Evolutionary conservation across 2,329 filamentous ascomycete species (phyloP).

Genomic region (Aspergillus japonicus): DNA sequence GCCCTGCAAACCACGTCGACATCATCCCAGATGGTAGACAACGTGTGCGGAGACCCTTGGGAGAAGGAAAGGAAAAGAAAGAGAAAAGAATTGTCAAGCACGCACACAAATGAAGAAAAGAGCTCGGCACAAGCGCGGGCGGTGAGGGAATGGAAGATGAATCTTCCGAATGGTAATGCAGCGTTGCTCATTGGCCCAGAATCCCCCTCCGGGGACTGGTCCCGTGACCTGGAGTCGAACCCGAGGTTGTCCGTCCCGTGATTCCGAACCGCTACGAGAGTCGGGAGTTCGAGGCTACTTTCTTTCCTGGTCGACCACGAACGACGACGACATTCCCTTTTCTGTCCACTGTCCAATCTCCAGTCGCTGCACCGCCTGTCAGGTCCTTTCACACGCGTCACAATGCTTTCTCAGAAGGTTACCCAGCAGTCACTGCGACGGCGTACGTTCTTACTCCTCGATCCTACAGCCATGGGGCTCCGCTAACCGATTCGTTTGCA

Average conservation of each 20-base stretch:
- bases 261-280: constrained; percentile 37
- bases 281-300: constrained; percentile 22
- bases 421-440: constrained; percentile 50
- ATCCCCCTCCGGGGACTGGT: constrained; percentile 13
- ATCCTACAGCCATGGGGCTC: constrained; percentile 15
- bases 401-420: constrained; percentile 50
- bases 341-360: constrained; percentile 3
- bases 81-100: constrained; percentile 21
- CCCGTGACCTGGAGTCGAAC: constrained; percentile 36
- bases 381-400: constrained; percentile 19
- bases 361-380: constrained; percentile 10
- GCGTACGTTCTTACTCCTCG: constrained; percentile 38
- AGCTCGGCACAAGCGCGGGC: background rate
- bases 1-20: constrained; percentile 37
- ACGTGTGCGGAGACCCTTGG: constrained; percentile 43
- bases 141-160: constrained; percentile 30
- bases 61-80: constrained; percentile 15
- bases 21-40: constrained; percentile 41
- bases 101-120: constrained; percentile 10
- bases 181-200: constrained; percentile 34
- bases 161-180: constrained; percentile 40
- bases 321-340: constrained; percentile 20
- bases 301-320: constrained; percentile 20
- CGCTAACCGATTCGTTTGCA: constrained; percentile 28
- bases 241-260: constrained; percentile 43